Base-by-base conservation (phyloP, 805 yeast species). In the Candida railenensis region DNA sequence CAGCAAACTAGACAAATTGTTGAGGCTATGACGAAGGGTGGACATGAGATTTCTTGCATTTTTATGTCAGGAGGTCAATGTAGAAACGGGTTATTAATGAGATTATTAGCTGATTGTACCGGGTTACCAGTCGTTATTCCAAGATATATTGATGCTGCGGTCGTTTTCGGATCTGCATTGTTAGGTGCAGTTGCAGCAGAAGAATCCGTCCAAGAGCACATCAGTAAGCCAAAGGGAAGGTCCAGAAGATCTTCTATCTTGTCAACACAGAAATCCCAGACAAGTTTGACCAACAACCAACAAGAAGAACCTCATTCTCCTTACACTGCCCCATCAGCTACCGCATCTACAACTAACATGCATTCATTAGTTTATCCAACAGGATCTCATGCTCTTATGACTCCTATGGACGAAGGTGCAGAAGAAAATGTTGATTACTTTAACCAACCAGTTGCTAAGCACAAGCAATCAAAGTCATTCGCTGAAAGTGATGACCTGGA, bases 31-130 rank as follows among this genome's bases (percentile, higher is more conserved):
- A 83, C 81, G 55, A 67, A 73, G 46, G 73, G 87, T 2, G 99
- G 99, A 1, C 96, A 92, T 69, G 53, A 72, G 9, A 79, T 94
- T 51, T 73, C 77, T 16, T 78, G 89, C 19, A 82, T 94, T 50
- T 94, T 85, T 69, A 83, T 94, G 83, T 83, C 92, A 50, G 99
- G 99, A 47, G 98, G 99, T 30, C 99, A 94, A 66, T 91, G 97
- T 66, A 81, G 97, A 61, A 94, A 94, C 66, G 87, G 90, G 15
- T 71, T 94, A 47, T 76, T 94, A 50, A 90, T 94, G 84, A 79
- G 95, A 69, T 69, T 94, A 49, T 77, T 94, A 63, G 96, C 97
- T 1, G 95, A 92, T 57, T 87, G 96, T 61, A 89, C 97, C 0
- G 95, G 95, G 3, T 74, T 86, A 69, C 96, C 97, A 15, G 83